phyloP scores from a whole-genome alignment of 768 basidiomycete species.

The Filobasidium wieringae region DNA sequence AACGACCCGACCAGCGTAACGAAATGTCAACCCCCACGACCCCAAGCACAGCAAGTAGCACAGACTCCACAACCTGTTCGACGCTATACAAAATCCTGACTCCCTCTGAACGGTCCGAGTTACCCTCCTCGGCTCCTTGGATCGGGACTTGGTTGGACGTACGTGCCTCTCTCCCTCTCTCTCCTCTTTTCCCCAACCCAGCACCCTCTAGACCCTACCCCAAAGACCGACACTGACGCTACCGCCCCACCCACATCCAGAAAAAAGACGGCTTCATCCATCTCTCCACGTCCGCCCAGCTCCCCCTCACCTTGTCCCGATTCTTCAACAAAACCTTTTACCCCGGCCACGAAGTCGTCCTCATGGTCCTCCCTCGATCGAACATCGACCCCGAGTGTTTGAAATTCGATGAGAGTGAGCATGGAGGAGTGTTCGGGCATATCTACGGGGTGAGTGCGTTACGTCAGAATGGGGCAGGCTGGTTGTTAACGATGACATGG shows the following conservation, averaged over 20 bases:
- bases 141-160: neutral
- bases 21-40: no score
- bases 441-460: neutral
- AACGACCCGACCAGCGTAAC: no score
- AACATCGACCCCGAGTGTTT: neutral
- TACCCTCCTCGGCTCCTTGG: neutral
- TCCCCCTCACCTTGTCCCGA: conserved; percentile 39
- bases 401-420: neutral
- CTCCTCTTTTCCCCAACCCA: no score
- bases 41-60: no score
- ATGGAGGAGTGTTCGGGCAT: neutral
- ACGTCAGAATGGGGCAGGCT: neutral
- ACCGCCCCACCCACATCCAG: conserved; percentile 40
- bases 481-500: neutral
- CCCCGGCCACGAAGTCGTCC: neutral
- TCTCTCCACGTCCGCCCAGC: conserved; percentile 42
- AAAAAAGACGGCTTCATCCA: conserved; percentile 45
- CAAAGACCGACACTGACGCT: neutral
- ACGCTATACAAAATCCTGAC: conserved; percentile 1
- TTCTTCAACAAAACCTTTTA: conserved; percentile 37
- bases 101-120: neutral
- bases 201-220: no score
- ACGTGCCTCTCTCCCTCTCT: neutral
- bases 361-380: neutral
- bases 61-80: neutral